A percentile compares a stretch with the other conserved stretches of the same genome.
Evolutionary conservation across 176 grass and related monocot species (phyloP).

Genomic region (Aechmea fasciata): DNA sequence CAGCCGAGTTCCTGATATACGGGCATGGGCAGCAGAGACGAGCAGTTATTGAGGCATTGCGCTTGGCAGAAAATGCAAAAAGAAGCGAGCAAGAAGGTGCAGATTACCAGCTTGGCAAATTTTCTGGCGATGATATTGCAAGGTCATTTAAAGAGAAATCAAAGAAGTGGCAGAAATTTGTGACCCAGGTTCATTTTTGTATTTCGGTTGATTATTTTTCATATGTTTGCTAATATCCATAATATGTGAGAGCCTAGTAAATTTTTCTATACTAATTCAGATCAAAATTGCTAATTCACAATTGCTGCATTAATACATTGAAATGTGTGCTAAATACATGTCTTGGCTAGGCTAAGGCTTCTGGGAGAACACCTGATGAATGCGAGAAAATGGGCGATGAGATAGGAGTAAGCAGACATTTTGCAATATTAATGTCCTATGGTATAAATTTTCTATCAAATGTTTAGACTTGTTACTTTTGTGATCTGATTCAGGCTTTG

Average conservation of each 20-base stretch:
- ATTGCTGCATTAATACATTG: neutral
- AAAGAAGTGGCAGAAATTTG: constrained; percentile 90
- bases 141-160: constrained; percentile 74
- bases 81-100: constrained; percentile 26
- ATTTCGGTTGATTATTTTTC: neutral
- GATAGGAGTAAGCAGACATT: constrained; percentile 48
- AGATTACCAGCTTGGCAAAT: constrained; percentile 27
- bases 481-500: constrained; percentile 42
- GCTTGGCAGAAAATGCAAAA: constrained; percentile 47
- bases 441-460: constrained; percentile 25
- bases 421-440: constrained; percentile 7
- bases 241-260: neutral
- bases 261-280: neutral
- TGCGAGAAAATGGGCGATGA: constrained; percentile 72
- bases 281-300: no score
- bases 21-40: constrained; percentile 88
- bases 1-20: constrained; percentile 83
- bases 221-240: neutral
- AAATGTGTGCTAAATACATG: neutral
- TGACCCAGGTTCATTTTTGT: constrained; percentile 47
- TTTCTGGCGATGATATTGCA: constrained; percentile 35
- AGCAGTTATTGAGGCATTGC: constrained; percentile 71
- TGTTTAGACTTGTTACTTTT: constrained; percentile 8
- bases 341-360: constrained; percentile 82
- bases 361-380: constrained; percentile 64